Base-by-base conservation (phyloP, 1,139 yeast species). In the Suhomyces terraborum region DNA sequence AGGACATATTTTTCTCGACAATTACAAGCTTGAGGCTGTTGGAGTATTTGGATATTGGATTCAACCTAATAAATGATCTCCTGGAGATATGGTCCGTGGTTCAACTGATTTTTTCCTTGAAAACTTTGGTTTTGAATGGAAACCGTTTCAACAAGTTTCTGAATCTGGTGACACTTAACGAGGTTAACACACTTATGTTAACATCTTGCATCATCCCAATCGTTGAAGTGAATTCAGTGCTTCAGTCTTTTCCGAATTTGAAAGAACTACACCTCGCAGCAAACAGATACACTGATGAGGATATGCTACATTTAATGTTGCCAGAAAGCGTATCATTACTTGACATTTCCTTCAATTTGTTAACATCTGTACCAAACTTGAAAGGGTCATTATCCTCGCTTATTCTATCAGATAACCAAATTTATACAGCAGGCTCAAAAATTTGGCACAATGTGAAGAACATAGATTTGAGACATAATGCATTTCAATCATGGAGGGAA, bases 111-210 rank as follows among this genome's bases (percentile, higher is more conserved):
- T 69, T 73, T 0, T 42, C 45, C 0, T 51, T 88, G 7, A 47
- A 53, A n/a, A 59, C 61, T 2, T 53, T 88, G 36, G 71, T 75
- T 37, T 54, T 88, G 38, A 82, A 81, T 44, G 93, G 94, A 0
- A 87, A 87, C 54, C 60, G 81, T 38, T 74, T 85, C 13, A 32
- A 34, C 26, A 34, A 39, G 6, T 5, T 21, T 4, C 12, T 25
- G 9, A n/a, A 19, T n/a, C n/a, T n/a, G n/a, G n/a, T n/a, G n/a
- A n/a, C n/a, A n/a, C n/a, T n/a, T n/a, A n/a, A n/a, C n/a, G 16
- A 12, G 5, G 8, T 24, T 12, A 24, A 14, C 16, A 40, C 42
- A 4, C 40, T 57, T 6, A 43, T 43, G n/a, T 41, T 57, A 21
- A 48, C 54, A 6, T 52, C 54, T 7, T 49, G 58, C 1, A 42